Evolutionary conservation across 164 flowering plant species (phyloP), one percentile per base, ranked within the genome.

Genomic region (Tinospora cordifolia): DNA sequence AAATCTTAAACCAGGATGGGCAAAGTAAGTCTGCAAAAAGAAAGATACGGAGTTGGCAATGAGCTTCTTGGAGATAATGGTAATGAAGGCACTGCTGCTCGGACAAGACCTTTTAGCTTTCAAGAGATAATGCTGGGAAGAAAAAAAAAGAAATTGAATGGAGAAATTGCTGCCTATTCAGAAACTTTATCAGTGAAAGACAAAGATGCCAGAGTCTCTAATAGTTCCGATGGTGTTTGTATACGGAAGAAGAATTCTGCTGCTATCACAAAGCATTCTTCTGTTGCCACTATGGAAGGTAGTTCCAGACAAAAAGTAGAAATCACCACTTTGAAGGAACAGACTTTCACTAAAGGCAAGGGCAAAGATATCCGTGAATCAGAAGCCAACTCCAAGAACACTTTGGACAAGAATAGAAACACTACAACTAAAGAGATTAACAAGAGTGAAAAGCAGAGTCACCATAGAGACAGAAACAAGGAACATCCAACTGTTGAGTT

Each of bases 41-140:
- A 74, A 67, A 82, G 74, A 58, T 22, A 75, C 64, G 74, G 68
- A 26, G 78, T 15, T n/a, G 69, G 63, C 64, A 54, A 63, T 71
- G 78, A 70, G 63, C 60, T 70, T 27, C 71, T 79, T 12, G 44
- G 21, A 57, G 78, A 75, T 75, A 39, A 77, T n/a, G 9, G 24
- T 54, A 54, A 77, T 76, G 96, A 83, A 57, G 97, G 90, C 60
- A 87, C 89, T 70, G 81, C 98, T 71, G 99, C 99, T 68, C 81
- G 98, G 68, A 92, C 98, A 67, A 86, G 99, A 74, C 98, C 99
- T 60, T 79, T 84, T 64, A 92, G 89, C 77, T 89, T 77, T 77
- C 95, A 89, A 39, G 91, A 92, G 75, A 86, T 92, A 58, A 86
- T 92, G 94, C 79, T 72, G 60, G 84, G 79, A 77, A 85, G 99